Base-by-base conservation (phyloP, 169 alveolate species). In the Miamiensis avidus region DNA sequence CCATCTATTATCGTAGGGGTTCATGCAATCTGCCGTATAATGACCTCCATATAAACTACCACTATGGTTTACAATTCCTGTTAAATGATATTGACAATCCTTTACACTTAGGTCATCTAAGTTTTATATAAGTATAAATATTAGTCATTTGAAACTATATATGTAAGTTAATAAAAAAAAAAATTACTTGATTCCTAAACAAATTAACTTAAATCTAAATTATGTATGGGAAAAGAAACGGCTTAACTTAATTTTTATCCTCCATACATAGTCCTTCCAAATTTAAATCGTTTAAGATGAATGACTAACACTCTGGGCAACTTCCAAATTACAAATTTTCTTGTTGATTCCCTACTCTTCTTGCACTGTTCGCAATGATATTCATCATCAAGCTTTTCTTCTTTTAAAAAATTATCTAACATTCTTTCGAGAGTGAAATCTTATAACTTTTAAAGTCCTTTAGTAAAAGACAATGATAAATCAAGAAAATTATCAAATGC, bases 211-310 rank as follows among this genome's bases (percentile, higher is more conserved):
- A 96, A 73, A 82, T 94, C 95, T 31, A 94, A 85, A 83, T 81
- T 85, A 77, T 82, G 30, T 1, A 87, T 87, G 20, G 97, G 97
- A 82, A 91, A 92, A 76, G 83, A 84, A 0, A 96, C 91, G 69
- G 81, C 82, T 64, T 88, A 86, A 33, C 88, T 89, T 74, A 93
- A 84, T 78, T 94, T 94, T 72, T 93, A 92, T 74, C 93, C 82
- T 75, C 89, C 84, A 20, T 49, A 49, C 20, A 49, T 49, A 11
- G 87, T 64, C 28, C 91, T 86, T 28, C 92, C 90, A 73, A 91
- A 89, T 25, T 90, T 82, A 84, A 96, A 96, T 81, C 98, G 81
- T 89, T 96, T 96, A 49, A 96, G 89, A 81, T 93, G 97, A 73
- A 94, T 89, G 6, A 94, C 95, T 81, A 96, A 85, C n/a, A 94